Evolutionary conservation across 1,284 basidiomycete genomes (phyloP).

Genomic region (Violaceomyces palustris): DNA sequence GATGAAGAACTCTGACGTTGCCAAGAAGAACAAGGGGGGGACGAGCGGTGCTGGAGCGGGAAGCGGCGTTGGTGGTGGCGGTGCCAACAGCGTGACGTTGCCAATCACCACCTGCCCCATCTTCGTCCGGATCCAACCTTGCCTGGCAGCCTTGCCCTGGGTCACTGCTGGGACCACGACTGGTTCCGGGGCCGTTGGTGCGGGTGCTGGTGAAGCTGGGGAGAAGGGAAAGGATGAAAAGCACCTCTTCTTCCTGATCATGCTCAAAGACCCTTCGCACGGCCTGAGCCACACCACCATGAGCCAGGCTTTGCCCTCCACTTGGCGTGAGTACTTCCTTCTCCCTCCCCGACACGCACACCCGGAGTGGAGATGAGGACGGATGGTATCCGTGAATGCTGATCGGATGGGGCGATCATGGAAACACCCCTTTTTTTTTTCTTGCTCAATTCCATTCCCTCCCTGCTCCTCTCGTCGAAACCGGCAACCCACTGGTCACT

Average conservation of each 20-base stretch:
- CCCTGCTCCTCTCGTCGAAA: background rate
- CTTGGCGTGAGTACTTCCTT: conserved; percentile 39
- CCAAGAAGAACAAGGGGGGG: background rate
- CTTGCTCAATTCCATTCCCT: too few species aligned
- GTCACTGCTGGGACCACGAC: background rate
- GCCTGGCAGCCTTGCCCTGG: conserved; percentile 24
- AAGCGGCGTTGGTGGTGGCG: background rate
- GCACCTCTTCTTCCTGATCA: conserved; percentile 38
- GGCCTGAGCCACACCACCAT: conserved; percentile 41
- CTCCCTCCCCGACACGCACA: background rate
- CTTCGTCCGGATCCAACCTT: conserved; percentile 86
- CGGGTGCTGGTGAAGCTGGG: too few species aligned
- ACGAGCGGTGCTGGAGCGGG: too few species aligned
- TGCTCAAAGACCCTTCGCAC: conserved; percentile 45
- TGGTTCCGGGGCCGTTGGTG: too few species aligned
- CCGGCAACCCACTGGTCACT: background rate
- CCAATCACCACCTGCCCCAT: conserved; percentile 86
- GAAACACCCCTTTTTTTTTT: background rate
- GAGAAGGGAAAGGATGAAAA: conserved; percentile 1
- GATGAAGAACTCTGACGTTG: conserved; percentile 66
- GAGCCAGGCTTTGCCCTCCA: conserved; percentile 42
- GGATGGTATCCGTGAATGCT: too few species aligned
- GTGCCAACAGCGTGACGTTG: conserved; percentile 15
- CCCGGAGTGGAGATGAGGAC: background rate
- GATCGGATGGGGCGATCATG: too few species aligned